Percentiles rank a stretch among this genome's conserved stretches.
phyloP scores from a whole-genome alignment of 768 basidiomycete genomes.

The Mycena polygramma region DNA sequence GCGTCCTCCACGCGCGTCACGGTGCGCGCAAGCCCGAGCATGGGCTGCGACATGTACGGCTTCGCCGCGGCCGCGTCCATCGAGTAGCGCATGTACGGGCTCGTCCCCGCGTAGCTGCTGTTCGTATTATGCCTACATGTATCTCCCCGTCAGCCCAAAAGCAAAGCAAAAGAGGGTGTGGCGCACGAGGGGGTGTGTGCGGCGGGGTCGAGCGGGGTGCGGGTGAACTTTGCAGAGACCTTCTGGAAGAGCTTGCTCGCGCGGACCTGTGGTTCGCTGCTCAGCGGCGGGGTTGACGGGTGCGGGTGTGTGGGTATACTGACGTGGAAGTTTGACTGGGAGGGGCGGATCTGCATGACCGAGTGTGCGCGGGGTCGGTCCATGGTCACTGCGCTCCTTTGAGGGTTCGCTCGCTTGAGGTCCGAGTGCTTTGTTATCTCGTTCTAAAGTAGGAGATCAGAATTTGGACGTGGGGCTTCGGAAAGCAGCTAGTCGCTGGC shows the following conservation, averaged over 20 bases:
- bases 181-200: background rate
- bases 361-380: slow-evolving; percentile 34
- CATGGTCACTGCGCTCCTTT: background rate
- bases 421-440: no score
- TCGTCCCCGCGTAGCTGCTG: no score
- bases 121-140: no score
- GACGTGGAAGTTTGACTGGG: slow-evolving; percentile 26
- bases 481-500: no score
- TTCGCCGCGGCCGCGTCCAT: slow-evolving; percentile 48
- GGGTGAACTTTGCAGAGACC: slow-evolving; percentile 33
- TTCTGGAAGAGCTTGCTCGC: slow-evolving; percentile 37
- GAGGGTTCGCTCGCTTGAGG: no score
- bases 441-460: no score
- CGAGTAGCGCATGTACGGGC: slow-evolving; percentile 44
- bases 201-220: slow-evolving; percentile 8
- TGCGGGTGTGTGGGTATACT: background rate
- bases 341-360: slow-evolving; percentile 18
- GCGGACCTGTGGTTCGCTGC: slow-evolving; percentile 12
- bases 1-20: slow-evolving; percentile 36
- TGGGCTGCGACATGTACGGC: slow-evolving; percentile 63
- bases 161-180: background rate
- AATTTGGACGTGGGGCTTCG: no score
- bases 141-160: background rate
- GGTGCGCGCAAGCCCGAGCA: slow-evolving; percentile 45
- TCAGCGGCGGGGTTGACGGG: no score